Evolutionary conservation across 1,284 basidiomycete genomes (phyloP).

Genomic region (Hypsizygus ulmarius): DNA sequence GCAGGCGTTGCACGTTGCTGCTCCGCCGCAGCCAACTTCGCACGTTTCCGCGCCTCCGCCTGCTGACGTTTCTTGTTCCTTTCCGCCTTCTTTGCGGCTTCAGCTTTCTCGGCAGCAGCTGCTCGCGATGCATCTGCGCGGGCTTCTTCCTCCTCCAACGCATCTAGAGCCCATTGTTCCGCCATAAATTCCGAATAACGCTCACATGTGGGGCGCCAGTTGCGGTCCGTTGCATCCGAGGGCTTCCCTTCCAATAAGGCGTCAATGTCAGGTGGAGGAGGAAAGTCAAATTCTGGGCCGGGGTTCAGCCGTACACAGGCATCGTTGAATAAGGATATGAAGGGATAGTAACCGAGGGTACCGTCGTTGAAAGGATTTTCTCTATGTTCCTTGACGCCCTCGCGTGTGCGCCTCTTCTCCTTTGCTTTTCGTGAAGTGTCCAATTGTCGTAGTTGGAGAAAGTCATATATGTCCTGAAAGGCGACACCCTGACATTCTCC

Average conservation of each 20-base stretch:
- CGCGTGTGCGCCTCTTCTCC: conserved; percentile 56
- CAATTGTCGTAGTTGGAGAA: conserved; percentile 75
- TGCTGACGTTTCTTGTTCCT: conserved; percentile 49
- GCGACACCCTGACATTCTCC: conserved; percentile 85
- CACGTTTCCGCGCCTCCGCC: conserved; percentile 50
- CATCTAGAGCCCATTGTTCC: conserved; percentile 74
- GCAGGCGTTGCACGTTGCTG: conserved; percentile 20
- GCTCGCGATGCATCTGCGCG: conserved; percentile 38
- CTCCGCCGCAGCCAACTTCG: conserved; percentile 40
- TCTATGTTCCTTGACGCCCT: conserved; percentile 70
- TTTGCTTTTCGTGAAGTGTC: conserved; percentile 53
- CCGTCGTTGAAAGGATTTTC: conserved; percentile 94
- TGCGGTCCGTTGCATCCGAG: conserved; percentile 31
- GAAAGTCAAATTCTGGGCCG: conserved; percentile 81
- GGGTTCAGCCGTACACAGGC: conserved; percentile 85
- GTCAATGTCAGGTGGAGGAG: conserved; percentile 76
- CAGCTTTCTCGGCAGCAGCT: conserved; percentile 41
- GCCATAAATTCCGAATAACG: conserved; percentile 77
- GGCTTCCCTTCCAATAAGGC: conserved; percentile 42
- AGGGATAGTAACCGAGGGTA: conserved; percentile 92
- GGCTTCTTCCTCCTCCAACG: conserved; percentile 62
- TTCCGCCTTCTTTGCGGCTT: conserved; percentile 49
- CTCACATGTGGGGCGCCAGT: conserved; percentile 76
- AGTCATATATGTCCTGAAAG: conserved; percentile 90
- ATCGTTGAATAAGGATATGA: conserved; percentile 91